Evolutionary conservation across 352 stramenopile species (phyloP).

Genomic region (Heterotrichella gracilis): DNA sequence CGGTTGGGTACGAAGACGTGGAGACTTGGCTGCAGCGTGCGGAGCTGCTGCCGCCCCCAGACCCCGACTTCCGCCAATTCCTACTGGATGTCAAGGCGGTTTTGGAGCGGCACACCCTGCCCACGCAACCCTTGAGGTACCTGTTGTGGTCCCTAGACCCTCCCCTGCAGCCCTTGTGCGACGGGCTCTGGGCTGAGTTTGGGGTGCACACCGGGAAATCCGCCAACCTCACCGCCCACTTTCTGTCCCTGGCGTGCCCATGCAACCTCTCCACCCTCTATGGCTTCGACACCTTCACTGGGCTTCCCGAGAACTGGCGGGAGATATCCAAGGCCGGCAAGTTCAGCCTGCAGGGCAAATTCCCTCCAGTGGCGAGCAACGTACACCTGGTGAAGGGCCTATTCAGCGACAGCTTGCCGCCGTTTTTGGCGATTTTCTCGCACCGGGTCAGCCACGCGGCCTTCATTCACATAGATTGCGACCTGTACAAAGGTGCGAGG

Average conservation of each 20-base stretch:
- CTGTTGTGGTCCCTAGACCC: no score
- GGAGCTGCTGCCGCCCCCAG: no score
- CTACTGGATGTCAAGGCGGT: no score
- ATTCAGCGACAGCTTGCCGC: conserved; percentile 15
- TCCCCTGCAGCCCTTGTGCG: conserved; percentile 12
- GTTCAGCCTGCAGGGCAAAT: conserved; percentile 14
- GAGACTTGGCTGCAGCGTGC: no score
- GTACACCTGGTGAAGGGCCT: conserved; percentile 16
- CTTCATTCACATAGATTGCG: conserved; percentile 13
- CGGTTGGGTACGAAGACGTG: no score
- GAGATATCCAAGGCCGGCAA: conserved; percentile 16
- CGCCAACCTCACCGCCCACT: conserved; percentile 17
- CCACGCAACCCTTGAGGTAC: no score
- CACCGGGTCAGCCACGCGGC: conserved; percentile 8
- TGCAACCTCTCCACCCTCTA: no score
- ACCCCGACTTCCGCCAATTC: no score
- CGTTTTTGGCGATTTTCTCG: conserved; percentile 7
- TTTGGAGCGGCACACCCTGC: no score
- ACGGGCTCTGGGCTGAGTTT: conserved; percentile 17
- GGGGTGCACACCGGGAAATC: conserved; percentile 15
- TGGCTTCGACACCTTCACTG: conserved; percentile 17
- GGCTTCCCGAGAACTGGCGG: conserved; percentile 15
- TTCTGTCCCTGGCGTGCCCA: no score
- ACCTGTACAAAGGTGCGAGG: conserved; percentile 15
- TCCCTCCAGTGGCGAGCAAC: conserved; percentile 12